Evolutionary conservation across 1,139 yeast genomes (phyloP), one percentile per base, ranked within the genome.

Genomic region (Scheffersomyces illinoinensis): DNA sequence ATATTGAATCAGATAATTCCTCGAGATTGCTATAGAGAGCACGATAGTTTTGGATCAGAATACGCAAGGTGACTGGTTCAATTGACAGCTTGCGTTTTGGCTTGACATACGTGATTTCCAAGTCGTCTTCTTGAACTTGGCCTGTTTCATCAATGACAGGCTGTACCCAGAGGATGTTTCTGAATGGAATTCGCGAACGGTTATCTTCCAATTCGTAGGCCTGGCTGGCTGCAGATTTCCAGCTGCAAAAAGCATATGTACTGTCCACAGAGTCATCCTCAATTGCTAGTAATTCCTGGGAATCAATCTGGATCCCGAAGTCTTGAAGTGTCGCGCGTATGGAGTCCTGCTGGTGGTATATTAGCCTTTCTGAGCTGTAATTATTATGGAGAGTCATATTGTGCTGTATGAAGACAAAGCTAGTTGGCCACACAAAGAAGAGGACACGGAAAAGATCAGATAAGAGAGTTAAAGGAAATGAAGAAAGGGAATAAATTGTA

Each of bases 161-260:
- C 54, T 68, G 69, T 58, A 76, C 74, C 71, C 73, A 75, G 43
- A 78, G 56, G 33, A 78, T 72, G 54, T 71, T 64, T 48, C 68
- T 65, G 58, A 59, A 74, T 6, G 74, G 65, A 33, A 75, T 71
- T 55, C 57, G 26, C 7, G 51, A 48, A 17, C 24, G 59, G 51
- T 24, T 48, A 20, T 48, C 51, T 14, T 6, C 26, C 26, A 21
- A 20, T 8, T 48, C 51, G 18, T 20, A 24, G 8, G 51, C 21
- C 8, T 17, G 51, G 17, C 43, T 8, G 7, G 43, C 17, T 33
- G 43, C 17, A 7, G 43, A 33, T 33, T 33, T 33, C 43, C 43
- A 33, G 43, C 43, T 33, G 43, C 43, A 33, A 33, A 33, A 33
- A 2, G 17, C 8, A 33, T 33, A 33, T 33, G 17, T 12, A 7